Base-by-base conservation (phyloP, 2,329 filamentous ascomycete genomes). In the Metarhizium sp. region DNA sequence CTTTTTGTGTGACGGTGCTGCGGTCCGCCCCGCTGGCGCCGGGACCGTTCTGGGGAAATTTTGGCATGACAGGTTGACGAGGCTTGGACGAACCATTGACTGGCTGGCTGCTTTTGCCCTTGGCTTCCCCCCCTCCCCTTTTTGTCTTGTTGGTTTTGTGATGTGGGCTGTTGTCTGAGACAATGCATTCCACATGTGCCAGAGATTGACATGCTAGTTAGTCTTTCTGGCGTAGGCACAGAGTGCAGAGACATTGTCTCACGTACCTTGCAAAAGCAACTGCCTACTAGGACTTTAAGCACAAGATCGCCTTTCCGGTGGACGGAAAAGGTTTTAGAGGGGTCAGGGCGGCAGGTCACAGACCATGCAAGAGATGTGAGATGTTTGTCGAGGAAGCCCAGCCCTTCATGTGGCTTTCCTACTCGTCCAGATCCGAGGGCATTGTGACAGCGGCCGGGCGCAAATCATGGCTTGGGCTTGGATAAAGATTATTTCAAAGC, bases 11-110 rank as follows among this genome's bases (percentile, higher is more conserved):
- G 49, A 48, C 49, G 48, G 18, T 42, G 29, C 25, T 18, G 49
- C 51, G 53, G 30, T 52, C 52, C 54, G 51, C 36, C 50, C 48
- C 54, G 51, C 48, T 20, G 54, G 43, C 18, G 42, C 38, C 50
- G 16, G 25, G n/a, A 50, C 32, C 30, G 29, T 42, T 46, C 32
- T 53, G 20, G 52, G 18, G 32, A 34, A 34, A 14, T 30, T 48
- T 48, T 6, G 18, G 18, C 7, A 16, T 38, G 32, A n/a, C 30
- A 49, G 42, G 38, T n/a, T 48, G 25, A 30, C 16, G 30, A 50
- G 48, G 18, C 32, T 42, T 13, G n/a, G 20, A 30, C 10, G 32
- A 49, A 34, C 20, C 6, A 20, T 25, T 14, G 34, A n/a, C 45
- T 18, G 7, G 13, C 18, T 16, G 20, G 6, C 29, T 43, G 32